phyloP scores from a whole-genome alignment of 306 rosid genomes.

The Arachis stenosperma region DNA sequence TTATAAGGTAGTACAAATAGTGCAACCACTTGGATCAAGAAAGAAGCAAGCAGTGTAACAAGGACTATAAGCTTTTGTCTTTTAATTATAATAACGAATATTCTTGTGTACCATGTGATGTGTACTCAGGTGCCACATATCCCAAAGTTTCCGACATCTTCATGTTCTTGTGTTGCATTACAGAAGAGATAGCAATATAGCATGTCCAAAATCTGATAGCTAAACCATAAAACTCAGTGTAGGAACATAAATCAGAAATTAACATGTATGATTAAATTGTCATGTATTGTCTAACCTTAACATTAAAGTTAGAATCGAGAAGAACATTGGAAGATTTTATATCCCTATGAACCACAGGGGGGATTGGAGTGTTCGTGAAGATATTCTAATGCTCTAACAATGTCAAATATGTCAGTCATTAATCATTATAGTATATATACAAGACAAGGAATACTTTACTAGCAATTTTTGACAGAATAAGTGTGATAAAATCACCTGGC shows the following conservation, averaged over 20 bases:
- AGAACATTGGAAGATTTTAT: slow-evolving; percentile 79
- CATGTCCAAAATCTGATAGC: slow-evolving; percentile 87
- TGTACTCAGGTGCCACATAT: slow-evolving; percentile 84
- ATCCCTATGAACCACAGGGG: slow-evolving; percentile 75
- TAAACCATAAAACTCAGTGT: slow-evolving; percentile 54
- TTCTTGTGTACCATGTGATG: slow-evolving; percentile 67
- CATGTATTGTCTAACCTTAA: slow-evolving; percentile 65
- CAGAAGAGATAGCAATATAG: slow-evolving; percentile 65
- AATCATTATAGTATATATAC: slow-evolving; percentile 4
- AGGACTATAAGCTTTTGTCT: slow-evolving; percentile 1
- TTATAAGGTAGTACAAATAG: slow-evolving; percentile 15
- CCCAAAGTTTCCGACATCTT: slow-evolving; percentile 76
- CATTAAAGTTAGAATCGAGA: slow-evolving; percentile 77
- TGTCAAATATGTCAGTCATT: slow-evolving; percentile 26
- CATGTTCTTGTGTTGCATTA: slow-evolving; percentile 64
- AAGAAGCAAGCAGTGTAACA: slow-evolving; percentile 20
- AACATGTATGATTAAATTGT: background rate
- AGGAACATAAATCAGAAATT: slow-evolving; percentile 16
- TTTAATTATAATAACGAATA: slow-evolving; percentile 10
- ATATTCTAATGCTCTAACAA: slow-evolving; percentile 79
- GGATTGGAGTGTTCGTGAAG: slow-evolving; percentile 89
- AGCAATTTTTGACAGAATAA: slow-evolving; percentile 1
- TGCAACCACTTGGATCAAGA: slow-evolving; percentile 31
- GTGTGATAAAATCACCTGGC: slow-evolving; percentile 60
- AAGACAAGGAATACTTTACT: background rate